Evolutionary conservation across 2,329 filamentous ascomycete genomes (phyloP), one percentile per base, ranked within the genome.

Genomic region (Fusarium marasasianum): DNA sequence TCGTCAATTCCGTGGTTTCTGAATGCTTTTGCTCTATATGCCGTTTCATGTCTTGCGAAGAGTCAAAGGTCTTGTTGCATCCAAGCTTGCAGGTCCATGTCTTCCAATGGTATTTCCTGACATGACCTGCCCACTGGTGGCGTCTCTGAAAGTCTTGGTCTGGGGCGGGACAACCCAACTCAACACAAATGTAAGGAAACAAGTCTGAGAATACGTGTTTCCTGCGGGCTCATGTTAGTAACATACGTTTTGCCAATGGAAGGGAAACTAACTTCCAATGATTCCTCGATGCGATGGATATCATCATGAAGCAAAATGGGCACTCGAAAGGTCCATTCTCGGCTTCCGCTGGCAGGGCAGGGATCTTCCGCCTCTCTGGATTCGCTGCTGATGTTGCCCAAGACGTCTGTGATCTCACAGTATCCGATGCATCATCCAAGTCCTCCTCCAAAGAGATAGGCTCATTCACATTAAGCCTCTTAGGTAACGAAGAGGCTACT

Each of bases 281-380:
- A 1, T 4, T 4, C 4, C 13, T 41, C 0, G 41, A 54, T 2
- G 53, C 0, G 0, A 48, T 6, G 0, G 22, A 29, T 0, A 72
- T 10, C 17, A 72, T 66, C 50, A 51, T 35, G 4, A 38, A 61
- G 0, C 69, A 72, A 1, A 72, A 72, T 0, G 69, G 69, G 15
- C 70, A 72, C 2, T 72, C 55, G 14, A 72, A 72, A 0, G 64
- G 44, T 0, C 64, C 69, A 8, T 54, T 20, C 2, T 18, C 4
- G 0, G 58, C 55, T 24, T 31, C 37, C 1, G 1, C 10, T 6
- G 64, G 64, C 0, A 72, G 35, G 1, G 31, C 14, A 0, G 48
- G 50, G 0, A 60, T 13, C 6, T 22, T 22, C 4, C n/a, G 37
- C 1, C 33, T 35, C 1, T 38, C 53, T 2, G 3, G 1, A 13